These are phyloP conservation scores for Arthroderma sp. DNA, from an alignment of 2,329 filamentous ascomycete genomes.

Conservation along the genomic window DNA sequence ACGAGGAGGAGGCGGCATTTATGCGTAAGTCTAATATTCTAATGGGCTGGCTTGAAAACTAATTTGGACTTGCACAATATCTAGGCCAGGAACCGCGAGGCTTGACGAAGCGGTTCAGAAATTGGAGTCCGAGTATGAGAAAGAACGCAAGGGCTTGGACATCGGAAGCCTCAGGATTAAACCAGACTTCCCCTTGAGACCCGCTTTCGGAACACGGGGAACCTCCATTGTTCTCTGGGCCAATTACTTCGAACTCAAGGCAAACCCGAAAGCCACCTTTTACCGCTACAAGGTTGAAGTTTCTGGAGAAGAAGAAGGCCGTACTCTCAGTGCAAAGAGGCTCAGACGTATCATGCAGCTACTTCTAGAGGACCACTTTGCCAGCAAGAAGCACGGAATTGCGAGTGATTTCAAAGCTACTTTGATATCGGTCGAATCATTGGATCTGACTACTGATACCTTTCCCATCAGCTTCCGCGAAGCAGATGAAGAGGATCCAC, in stretches of 20 bases:
- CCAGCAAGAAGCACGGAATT: constrained; percentile 16
- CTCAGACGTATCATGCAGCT: constrained; percentile 36
- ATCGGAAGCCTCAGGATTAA: constrained; percentile 7
- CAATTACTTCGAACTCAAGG: constrained; percentile 27
- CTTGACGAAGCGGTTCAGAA: constrained; percentile 16
- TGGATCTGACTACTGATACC: constrained; percentile 13
- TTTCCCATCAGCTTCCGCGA: constrained; percentile 23
- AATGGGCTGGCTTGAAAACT: not conserved
- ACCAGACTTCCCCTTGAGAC: constrained; percentile 21
- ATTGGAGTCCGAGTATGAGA: constrained; percentile 17
- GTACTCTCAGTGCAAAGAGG: constrained; percentile 26
- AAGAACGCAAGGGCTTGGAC: constrained; percentile 9
- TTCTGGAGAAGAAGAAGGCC: constrained; percentile 11
- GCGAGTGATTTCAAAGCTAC: constrained; percentile 30
- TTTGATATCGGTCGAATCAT: constrained; percentile 21
- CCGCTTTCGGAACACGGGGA: constrained; percentile 26
- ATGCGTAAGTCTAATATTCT: not conserved
- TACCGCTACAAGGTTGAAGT: constrained; percentile 31
- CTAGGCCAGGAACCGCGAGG: too few species aligned
- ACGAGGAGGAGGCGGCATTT: constrained; percentile 15
- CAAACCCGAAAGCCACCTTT: constrained; percentile 22
- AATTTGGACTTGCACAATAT: not conserved
- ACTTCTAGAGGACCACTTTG: constrained; percentile 28
- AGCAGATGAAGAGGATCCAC: constrained; percentile 23
- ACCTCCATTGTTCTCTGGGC: constrained; percentile 21